Conservation (phyloP, 495 filamentous ascomycete species). For the Hypoxylon lenormandii region DNA sequence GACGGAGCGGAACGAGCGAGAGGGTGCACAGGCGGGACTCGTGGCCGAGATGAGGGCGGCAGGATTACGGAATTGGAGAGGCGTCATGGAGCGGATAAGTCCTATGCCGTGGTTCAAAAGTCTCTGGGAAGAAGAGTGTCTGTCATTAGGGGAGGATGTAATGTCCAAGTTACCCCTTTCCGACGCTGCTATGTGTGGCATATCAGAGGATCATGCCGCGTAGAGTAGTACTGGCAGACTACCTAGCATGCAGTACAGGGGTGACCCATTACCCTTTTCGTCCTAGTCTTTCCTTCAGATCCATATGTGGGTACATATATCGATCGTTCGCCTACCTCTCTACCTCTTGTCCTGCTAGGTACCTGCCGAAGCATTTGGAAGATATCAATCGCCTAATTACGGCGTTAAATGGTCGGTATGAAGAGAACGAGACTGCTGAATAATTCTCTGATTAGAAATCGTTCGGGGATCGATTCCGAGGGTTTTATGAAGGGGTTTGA, state of each 20-base stretch:
- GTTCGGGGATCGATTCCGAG: constrained; percentile 4
- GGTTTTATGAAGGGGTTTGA: constrained; percentile 16
- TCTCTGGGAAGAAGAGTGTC: constrained; percentile 31
- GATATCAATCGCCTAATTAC: constrained; percentile 15
- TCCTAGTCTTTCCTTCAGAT: constrained; percentile 21
- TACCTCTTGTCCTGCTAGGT: constrained; percentile 10
- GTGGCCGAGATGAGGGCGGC: constrained; percentile 26
- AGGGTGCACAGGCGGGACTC: constrained; percentile 21
- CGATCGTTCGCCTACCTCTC: constrained; percentile 12
- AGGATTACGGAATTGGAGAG: constrained; percentile 27
- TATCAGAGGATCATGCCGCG: constrained; percentile 3
- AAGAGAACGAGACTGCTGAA: constrained; percentile 14
- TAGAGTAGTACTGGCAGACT: constrained; percentile 11
- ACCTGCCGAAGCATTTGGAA: constrained; percentile 18
- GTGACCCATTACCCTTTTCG: constrained; percentile 29
- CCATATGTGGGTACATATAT: constrained; percentile 17
- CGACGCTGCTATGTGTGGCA: constrained; percentile 14
- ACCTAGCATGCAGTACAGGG: constrained; percentile 23
- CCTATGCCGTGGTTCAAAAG: constrained; percentile 28
- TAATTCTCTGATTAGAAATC: constrained; percentile 16
- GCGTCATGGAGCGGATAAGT: constrained; percentile 24
- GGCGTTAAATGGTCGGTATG: constrained; percentile 13
- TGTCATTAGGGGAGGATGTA: constrained; percentile 31
- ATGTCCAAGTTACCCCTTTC: constrained; percentile 19
- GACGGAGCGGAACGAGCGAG: constrained; percentile 20